Percentiles rank a stretch among this genome's conserved stretches.
These are phyloP conservation scores for Miamiensis avidus DNA, from an alignment of 169 alveolate genomes.

Conservation along the genomic window DNA sequence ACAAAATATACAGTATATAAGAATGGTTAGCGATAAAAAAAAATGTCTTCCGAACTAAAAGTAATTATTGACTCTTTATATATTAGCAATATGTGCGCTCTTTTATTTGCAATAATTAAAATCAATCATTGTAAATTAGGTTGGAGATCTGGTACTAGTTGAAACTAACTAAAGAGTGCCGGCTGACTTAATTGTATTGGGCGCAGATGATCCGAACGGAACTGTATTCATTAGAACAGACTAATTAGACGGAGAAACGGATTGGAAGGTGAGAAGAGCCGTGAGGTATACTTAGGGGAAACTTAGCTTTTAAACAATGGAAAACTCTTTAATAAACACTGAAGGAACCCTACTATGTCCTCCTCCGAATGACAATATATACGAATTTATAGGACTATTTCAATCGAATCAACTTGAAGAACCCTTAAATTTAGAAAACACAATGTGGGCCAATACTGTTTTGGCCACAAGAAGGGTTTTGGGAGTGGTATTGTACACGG, in stretches of 20 bases:
- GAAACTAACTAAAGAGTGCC: constrained; percentile 70
- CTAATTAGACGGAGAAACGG: constrained; percentile 88
- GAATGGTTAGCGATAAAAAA: constrained; percentile 12
- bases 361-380: constrained; percentile 71
- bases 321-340: constrained; percentile 9
- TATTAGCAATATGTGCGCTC: too few relatives aligned
- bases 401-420: constrained; percentile 52
- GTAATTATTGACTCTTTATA: too few relatives aligned
- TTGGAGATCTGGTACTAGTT: constrained; percentile 69
- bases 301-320: constrained; percentile 15
- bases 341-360: constrained; percentile 41
- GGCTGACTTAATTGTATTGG: constrained; percentile 64
- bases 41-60: constrained; percentile 36
- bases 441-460: constrained; percentile 73
- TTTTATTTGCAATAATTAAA: too few relatives aligned
- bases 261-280: constrained; percentile 84
- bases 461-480: constrained; percentile 63
- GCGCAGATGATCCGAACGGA: constrained; percentile 65
- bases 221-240: constrained; percentile 83
- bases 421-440: constrained; percentile 68
- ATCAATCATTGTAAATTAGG: neutral
- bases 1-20: constrained; percentile 24
- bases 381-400: constrained; percentile 66
- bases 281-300: constrained; percentile 58
- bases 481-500: constrained; percentile 69